Evolutionary conservation across 768 basidiomycete species (phyloP), one percentile per base, ranked within the genome.

Genomic region (Nidularia pulvinata): DNA sequence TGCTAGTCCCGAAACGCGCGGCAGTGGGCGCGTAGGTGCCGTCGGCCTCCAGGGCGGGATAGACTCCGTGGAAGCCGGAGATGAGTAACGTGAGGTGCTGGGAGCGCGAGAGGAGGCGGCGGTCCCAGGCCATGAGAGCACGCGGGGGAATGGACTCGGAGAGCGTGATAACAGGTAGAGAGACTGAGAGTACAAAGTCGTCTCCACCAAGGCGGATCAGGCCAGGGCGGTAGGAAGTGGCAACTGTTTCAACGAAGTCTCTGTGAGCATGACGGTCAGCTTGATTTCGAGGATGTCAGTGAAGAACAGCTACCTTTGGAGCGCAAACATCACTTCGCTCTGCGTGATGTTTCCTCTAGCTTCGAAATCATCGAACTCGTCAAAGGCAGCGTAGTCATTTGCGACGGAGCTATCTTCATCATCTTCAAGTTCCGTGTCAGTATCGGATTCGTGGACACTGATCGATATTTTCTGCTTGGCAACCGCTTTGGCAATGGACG

Each of bases 121-220:
- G 74, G 60, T 91, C 89, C 89, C 89, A 91, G 22, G 88, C 87
- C 67, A 88, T 80, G 33, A 91, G 70, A 7, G 86, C 87, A 36
- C 83, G 82, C 3, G 85, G 77, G 9, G 86, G 78, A 22, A 88
- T 82, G 48, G 72, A 74, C 10, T 75, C 59, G 11, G 82, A 73
- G 9, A 87, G 73, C 7, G 59, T 68, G 53, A 84, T 69, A 39
- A 81, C 75, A 9, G 85, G 82, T n/a, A 83, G 53, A 2, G 84
- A 85, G 6, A 86, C 70, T 2, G 83, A 81, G 10, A 87, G 63
- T 11, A 75, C 74, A 55, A 84, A 79, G 55, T 81, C 81, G 57
- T 81, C 73, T 34, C 70, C 71, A 13, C 74, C 75, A 33, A 80
- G 73, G 46, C 75, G 77, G 43, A 83, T 75, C 54, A 82, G 70